Evolutionary conservation across 176 grass and related monocot genomes (phyloP).

Genomic region (Poa annua): DNA sequence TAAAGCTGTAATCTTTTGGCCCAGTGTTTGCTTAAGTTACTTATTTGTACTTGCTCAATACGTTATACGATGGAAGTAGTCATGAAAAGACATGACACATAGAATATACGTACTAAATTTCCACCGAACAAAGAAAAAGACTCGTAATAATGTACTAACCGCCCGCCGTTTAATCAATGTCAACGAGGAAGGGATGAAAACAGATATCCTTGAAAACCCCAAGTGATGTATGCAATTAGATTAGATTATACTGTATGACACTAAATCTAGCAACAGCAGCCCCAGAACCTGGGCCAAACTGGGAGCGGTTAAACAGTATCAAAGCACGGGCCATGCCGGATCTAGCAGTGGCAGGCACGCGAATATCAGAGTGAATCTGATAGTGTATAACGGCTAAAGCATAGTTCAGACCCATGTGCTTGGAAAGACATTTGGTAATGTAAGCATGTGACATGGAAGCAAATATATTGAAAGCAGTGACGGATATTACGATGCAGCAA

Average conservation of each 20-base stretch:
- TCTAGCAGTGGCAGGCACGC: too few relatives aligned
- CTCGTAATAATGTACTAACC: background rate
- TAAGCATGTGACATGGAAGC: background rate
- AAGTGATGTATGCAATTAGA: background rate
- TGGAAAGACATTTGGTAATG: too few relatives aligned
- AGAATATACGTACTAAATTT: background rate
- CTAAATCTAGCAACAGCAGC: background rate
- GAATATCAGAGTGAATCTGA: too few relatives aligned
- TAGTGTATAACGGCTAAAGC: too few relatives aligned
- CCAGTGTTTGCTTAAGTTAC: background rate
- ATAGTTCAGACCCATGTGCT: too few relatives aligned
- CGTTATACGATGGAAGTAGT: background rate
- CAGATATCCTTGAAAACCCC: background rate
- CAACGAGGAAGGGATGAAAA: background rate
- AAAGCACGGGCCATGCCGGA: too few relatives aligned
- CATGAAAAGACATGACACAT: background rate
- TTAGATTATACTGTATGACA: background rate
- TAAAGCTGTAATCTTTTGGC: background rate
- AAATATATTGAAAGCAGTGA: background rate
- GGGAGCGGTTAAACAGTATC: too few relatives aligned
- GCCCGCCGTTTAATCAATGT: background rate
- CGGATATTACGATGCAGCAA: background rate
- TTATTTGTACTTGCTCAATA: background rate
- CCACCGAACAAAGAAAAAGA: background rate
- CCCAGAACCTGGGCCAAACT: background rate